Conservation (phyloP, 163 green algal species). For the Scenedesmus sp. region DNA sequence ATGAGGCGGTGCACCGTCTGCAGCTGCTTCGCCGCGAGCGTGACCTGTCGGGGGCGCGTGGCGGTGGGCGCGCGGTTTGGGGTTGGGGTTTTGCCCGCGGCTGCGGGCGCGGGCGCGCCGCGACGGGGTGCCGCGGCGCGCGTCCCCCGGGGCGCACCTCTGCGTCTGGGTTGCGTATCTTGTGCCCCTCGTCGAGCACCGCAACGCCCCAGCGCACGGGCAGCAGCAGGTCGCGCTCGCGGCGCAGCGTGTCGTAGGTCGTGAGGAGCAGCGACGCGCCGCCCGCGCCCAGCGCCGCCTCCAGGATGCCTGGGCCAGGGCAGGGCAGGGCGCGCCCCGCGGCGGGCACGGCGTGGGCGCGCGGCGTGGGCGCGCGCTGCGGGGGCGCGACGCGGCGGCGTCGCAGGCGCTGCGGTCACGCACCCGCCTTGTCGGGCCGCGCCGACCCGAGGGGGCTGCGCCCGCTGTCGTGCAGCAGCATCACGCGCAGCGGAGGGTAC, state of each 20-base stretch:
- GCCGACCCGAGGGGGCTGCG: conserved; percentile 1
- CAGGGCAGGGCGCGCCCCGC: too few species aligned
- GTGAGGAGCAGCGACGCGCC: conserved; percentile 81
- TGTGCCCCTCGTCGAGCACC: conserved; percentile 96
- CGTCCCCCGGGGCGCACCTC: conserved; percentile 52
- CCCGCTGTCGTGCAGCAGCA: conserved; percentile 61
- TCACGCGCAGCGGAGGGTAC: conserved; percentile 76
- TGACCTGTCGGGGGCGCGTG: conserved; percentile 62
- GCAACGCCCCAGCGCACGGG: conserved; percentile 86
- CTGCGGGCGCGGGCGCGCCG: too few species aligned
- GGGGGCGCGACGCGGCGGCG: not conserved
- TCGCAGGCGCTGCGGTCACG: too few species aligned
- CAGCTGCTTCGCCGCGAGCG: conserved; percentile 93
- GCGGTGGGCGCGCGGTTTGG: too few species aligned
- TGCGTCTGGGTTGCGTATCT: conserved; percentile 96
- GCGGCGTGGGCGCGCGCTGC: too few species aligned
- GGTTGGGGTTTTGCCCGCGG: not conserved
- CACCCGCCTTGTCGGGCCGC: conserved; percentile 29
- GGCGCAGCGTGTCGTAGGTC: conserved; percentile 91
- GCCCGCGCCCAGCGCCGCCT: not conserved
- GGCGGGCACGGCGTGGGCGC: too few species aligned
- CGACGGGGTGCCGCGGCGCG: too few species aligned
- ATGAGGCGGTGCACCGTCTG: conserved; percentile 94
- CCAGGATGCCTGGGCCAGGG: not conserved
- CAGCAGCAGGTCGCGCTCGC: conserved; percentile 72